phyloP scores from a whole-genome alignment of 768 basidiomycete genomes.

The Saitozyma sp. region DNA sequence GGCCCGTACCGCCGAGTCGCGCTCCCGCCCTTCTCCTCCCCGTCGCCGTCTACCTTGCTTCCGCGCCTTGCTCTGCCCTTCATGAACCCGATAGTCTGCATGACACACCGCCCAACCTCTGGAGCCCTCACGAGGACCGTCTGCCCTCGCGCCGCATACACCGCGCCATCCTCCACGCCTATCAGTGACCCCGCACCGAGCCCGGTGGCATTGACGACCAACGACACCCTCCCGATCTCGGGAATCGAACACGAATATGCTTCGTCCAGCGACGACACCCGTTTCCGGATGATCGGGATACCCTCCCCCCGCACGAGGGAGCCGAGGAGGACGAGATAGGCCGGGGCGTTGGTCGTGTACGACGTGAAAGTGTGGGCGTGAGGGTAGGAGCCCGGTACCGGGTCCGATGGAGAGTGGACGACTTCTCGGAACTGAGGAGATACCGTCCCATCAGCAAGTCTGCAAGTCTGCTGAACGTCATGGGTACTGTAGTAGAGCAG shows the following conservation, averaged over 20 bases:
- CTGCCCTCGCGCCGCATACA: conserved; percentile 81
- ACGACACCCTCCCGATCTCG: conserved; percentile 54
- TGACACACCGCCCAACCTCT: conserved; percentile 75
- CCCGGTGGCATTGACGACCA: conserved; percentile 63
- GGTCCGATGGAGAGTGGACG: conserved; percentile 57
- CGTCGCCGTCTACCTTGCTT: conserved; percentile 80
- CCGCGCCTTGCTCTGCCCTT: too few relatives aligned
- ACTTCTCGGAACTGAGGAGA: conserved; percentile 50
- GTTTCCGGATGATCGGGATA: conserved; percentile 57
- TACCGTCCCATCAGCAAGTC: not conserved
- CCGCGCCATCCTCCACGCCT: conserved; percentile 71
- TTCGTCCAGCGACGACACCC: conserved; percentile 59
- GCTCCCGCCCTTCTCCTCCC: too few relatives aligned
- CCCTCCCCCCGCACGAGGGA: conserved; percentile 54
- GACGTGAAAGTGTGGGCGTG: conserved; percentile 58
- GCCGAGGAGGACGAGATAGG: conserved; percentile 61
- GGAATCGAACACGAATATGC: conserved; percentile 67
- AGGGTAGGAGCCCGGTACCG: conserved; percentile 12
- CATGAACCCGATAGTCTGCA: too few relatives aligned
- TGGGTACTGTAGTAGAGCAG: conserved; percentile 42
- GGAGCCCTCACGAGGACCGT: conserved; percentile 74
- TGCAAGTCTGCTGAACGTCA: conserved; percentile 55
- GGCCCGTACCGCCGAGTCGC: too few relatives aligned
- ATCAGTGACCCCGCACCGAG: conserved; percentile 70
- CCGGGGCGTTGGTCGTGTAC: conserved; percentile 59